Percentiles rank a stretch among this genome's conserved stretches.
Conservation (phyloP, 2,329 filamentous ascomycete species). For the Beauveria asiatica region DNA sequence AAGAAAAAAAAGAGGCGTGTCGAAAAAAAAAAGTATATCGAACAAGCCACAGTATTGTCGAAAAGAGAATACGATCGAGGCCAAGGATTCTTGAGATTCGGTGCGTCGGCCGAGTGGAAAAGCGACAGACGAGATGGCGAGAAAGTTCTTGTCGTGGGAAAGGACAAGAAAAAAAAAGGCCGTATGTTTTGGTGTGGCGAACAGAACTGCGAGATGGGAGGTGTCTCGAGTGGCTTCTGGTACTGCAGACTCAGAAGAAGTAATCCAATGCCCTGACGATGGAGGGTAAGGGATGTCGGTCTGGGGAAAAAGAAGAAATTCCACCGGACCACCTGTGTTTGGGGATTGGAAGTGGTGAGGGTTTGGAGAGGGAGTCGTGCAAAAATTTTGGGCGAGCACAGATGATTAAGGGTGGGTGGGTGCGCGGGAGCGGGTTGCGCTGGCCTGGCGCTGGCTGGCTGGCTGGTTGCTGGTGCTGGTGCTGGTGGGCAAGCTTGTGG, state of each 20-base stretch:
- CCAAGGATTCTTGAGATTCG: not conserved
- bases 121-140: conserved; percentile 6
- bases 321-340: conserved; percentile 12
- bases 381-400: conserved; percentile 10
- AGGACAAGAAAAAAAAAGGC: conserved; percentile 9
- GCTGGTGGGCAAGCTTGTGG: not conserved
- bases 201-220: conserved; percentile 9
- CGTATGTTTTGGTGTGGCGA: not conserved
- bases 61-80: conserved; percentile 3
- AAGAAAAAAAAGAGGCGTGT: not conserved
- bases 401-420: conserved; percentile 7
- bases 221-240: conserved; percentile 8
- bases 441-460: no score
- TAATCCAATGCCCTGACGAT: conserved; percentile 12
- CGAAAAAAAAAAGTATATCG: conserved; percentile 2
- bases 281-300: conserved; percentile 11
- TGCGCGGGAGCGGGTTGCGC: not conserved
- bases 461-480: no score
- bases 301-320: conserved; percentile 6
- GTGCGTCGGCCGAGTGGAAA: not conserved
- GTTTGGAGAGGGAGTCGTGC: conserved; percentile 4
- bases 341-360: conserved; percentile 11
- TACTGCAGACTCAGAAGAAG: conserved; percentile 6
- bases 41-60: conserved; percentile 4
- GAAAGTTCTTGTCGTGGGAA: conserved; percentile 5